Percentiles rank a stretch among this genome's conserved stretches.
Evolutionary conservation across 345 rosid genomes (phyloP).

Genomic region (Schrenkiella parvula): DNA sequence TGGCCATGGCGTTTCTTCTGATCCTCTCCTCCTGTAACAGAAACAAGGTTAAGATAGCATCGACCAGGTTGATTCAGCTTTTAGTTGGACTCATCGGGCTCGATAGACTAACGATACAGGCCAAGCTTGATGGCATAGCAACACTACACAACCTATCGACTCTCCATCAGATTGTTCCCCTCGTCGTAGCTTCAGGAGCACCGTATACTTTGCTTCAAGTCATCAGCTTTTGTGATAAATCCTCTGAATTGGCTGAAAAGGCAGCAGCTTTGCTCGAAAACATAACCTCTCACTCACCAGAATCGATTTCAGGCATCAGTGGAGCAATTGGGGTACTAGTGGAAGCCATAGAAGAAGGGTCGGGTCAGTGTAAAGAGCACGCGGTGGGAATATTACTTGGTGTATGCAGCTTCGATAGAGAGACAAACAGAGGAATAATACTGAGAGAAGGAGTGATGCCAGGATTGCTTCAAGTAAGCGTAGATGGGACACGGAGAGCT

Average conservation of each 20-base stretch:
- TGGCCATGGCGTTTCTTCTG: slow-evolving; percentile 54
- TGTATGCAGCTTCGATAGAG: slow-evolving; percentile 60
- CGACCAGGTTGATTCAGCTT: slow-evolving; percentile 48
- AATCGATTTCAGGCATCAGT: slow-evolving; percentile 33
- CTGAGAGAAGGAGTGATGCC: slow-evolving; percentile 80
- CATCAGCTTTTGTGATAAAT: slow-evolving; percentile 38
- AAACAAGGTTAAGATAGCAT: slow-evolving; percentile 61
- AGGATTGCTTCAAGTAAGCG: slow-evolving; percentile 71
- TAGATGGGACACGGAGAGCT: slow-evolving; percentile 66
- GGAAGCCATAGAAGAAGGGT: slow-evolving; percentile 76
- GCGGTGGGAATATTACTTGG: slow-evolving; percentile 63
- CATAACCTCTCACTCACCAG: slow-evolving; percentile 35
- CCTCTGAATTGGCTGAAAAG: slow-evolving; percentile 52
- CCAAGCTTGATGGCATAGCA: slow-evolving; percentile 55
- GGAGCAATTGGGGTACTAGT: slow-evolving; percentile 60
- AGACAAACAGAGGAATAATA: slow-evolving; percentile 59
- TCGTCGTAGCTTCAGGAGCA: slow-evolving; percentile 49
- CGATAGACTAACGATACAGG: slow-evolving; percentile 32
- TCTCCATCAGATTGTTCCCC: slow-evolving; percentile 47
- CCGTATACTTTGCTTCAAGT: slow-evolving; percentile 49
- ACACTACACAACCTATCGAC: slow-evolving; percentile 82
- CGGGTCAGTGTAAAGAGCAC: slow-evolving; percentile 57
- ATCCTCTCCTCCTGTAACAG: slow-evolving; percentile 64
- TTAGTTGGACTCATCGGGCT: slow-evolving; percentile 36
- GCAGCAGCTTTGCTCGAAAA: slow-evolving; percentile 59